Percentiles rank a stretch among this genome's conserved stretches.
Conservation (phyloP, 2,329 filamentous ascomycete genomes). For the Sporothrix dimorphospora region DNA sequence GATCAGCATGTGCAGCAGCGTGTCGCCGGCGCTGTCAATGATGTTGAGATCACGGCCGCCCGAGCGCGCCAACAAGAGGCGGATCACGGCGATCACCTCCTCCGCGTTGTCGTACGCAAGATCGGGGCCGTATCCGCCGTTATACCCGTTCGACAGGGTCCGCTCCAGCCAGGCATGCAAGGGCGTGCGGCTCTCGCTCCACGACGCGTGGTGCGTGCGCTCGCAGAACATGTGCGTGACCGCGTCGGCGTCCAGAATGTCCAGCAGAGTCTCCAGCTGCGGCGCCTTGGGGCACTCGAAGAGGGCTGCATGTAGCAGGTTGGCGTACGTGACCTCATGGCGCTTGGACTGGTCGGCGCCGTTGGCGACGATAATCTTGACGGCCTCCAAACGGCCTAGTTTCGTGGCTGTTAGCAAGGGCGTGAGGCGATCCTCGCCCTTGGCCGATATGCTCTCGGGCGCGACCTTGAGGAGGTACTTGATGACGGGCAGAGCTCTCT, state of each 20-base stretch:
- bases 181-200: conserved; percentile 61
- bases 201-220: conserved; percentile 51
- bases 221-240: conserved; percentile 62
- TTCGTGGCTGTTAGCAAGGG: conserved; percentile 70
- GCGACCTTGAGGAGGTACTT: conserved; percentile 66
- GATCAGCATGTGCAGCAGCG: conserved; percentile 63
- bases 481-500: conserved; percentile 58
- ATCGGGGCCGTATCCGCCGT: background rate
- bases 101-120: conserved; percentile 37
- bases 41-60: conserved; percentile 59
- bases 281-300: conserved; percentile 40
- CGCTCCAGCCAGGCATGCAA: conserved; percentile 60
- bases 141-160: background rate
- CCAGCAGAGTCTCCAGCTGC: conserved; percentile 53
- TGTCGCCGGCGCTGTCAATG: conserved; percentile 67
- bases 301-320: conserved; percentile 67
- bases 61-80: conserved; percentile 56
- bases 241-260: conserved; percentile 61
- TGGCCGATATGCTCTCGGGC: conserved; percentile 66
- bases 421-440: conserved; percentile 61
- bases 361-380: conserved; percentile 64
- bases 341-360: conserved; percentile 71
- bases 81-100: conserved; percentile 48
- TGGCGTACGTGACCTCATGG: conserved; percentile 59
- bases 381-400: conserved; percentile 56